phyloP scores from a whole-genome alignment of 805 yeast species.

The Spencermartinsiella europaea region DNA sequence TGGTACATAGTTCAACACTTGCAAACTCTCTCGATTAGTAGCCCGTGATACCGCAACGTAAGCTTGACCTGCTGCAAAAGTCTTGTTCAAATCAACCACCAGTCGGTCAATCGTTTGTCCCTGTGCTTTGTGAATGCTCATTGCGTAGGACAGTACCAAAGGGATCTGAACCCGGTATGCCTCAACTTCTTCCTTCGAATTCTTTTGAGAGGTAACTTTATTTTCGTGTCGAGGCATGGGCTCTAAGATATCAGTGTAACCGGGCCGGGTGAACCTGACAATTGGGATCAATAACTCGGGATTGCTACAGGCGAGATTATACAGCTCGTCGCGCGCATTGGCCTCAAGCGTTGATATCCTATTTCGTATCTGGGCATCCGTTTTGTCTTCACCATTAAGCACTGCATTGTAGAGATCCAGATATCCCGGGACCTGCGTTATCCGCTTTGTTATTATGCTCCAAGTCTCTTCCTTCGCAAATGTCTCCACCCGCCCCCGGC shows the following conservation, averaged over 20 bases:
- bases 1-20: conserved; percentile 68
- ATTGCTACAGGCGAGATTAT: conserved; percentile 2
- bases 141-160: conserved; percentile 84
- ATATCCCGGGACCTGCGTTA: conserved; percentile 2
- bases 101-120: conserved; percentile 81
- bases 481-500: conserved; percentile 67
- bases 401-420: conserved; percentile 19
- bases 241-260: background rate
- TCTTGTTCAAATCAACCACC: conserved; percentile 65
- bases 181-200: conserved; percentile 30
- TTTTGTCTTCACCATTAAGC: conserved; percentile 4
- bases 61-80: conserved; percentile 92
- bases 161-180: conserved; percentile 78
- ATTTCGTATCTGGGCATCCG: background rate
- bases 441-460: background rate
- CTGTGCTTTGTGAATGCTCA: conserved; percentile 93
- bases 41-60: conserved; percentile 96
- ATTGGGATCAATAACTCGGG: background rate
- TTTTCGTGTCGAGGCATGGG: background rate
- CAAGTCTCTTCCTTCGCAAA: conserved; percentile 34
- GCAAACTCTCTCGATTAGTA: conserved; percentile 70
- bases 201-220: background rate
- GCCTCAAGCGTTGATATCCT: conserved; percentile 3
- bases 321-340: conserved; percentile 6
- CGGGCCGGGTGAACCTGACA: background rate